These are phyloP conservation scores for Aegilops speltoides DNA, from an alignment of 176 grass and related monocot genomes.

Conservation along the genomic window DNA sequence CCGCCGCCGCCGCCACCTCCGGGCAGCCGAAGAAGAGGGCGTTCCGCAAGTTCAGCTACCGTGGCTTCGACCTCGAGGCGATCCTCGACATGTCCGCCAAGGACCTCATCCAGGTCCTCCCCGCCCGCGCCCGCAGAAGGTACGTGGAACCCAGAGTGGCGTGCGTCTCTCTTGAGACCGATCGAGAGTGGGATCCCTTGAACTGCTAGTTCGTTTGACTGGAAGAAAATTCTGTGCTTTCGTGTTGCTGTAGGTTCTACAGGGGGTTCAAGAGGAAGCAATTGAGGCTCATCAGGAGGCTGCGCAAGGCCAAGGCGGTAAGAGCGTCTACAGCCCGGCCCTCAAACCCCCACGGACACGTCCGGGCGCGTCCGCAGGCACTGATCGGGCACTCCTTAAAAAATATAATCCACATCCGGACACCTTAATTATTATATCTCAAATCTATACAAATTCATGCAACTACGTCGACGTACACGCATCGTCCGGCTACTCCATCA, in stretches of 20 bases:
- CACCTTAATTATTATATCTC: too few species aligned
- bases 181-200: neutral
- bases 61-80: slow-evolving; percentile 70
- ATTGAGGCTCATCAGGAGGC: neutral
- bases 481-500: too few species aligned
- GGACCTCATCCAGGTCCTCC: slow-evolving; percentile 50
- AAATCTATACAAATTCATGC: too few species aligned
- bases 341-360: too few species aligned
- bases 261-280: neutral
- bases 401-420: too few species aligned
- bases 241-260: neutral
- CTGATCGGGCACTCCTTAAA: too few species aligned
- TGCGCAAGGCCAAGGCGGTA: neutral
- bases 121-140: neutral
- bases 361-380: too few species aligned
- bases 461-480: too few species aligned
- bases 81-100: slow-evolving; percentile 75
- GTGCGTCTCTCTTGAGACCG: neutral
- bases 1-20: slow-evolving; percentile 22
- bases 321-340: too few species aligned
- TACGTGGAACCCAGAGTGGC: neutral
- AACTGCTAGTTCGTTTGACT: neutral
- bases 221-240: neutral
- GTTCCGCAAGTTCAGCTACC: slow-evolving; percentile 80
- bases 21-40: slow-evolving; percentile 77